Evolutionary conservation across 176 grass and related monocot species (phyloP).

Genomic region (Hsuehochloa calcarea): DNA sequence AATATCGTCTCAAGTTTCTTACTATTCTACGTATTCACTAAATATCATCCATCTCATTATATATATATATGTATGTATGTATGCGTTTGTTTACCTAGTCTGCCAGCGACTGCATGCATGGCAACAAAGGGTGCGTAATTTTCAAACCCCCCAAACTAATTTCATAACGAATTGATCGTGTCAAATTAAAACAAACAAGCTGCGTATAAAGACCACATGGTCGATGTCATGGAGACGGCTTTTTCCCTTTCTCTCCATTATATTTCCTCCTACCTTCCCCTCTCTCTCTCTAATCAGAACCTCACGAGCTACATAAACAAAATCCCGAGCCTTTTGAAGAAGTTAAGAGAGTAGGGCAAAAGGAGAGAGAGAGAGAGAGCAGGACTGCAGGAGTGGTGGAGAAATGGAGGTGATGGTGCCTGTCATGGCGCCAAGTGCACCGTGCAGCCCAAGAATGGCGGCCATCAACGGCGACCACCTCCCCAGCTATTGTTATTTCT

Average conservation of each 20-base stretch:
- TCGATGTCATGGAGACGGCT: constrained; percentile 32
- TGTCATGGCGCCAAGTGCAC: constrained; percentile 57
- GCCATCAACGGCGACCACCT: constrained; percentile 24
- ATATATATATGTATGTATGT: too few relatives aligned
- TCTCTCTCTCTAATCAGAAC: not conserved
- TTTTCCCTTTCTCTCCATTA: not conserved
- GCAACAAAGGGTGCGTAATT: constrained; percentile 20
- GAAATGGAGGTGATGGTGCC: constrained; percentile 74
- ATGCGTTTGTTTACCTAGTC: not conserved
- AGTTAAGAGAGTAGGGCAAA: not conserved
- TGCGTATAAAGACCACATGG: constrained; percentile 41
- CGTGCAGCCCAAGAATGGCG: constrained; percentile 63
- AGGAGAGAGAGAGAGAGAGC: not conserved
- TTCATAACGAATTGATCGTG: constrained; percentile 27
- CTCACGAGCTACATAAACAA: constrained; percentile 30
- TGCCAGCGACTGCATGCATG: constrained; percentile 22
- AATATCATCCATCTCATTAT: not conserved
- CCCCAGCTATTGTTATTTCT: constrained; percentile 51
- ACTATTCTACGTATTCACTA: not conserved
- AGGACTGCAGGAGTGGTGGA: not conserved
- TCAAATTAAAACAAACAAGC: constrained; percentile 34
- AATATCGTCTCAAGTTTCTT: not conserved
- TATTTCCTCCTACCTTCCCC: constrained; percentile 66
- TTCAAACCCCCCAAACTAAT: constrained; percentile 12
- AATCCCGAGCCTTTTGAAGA: constrained; percentile 32